Percentiles rank a stretch among this genome's conserved stretches.
Evolutionary conservation across 2,329 filamentous ascomycete species (phyloP).

Genomic region (Ophiosphaerella korrae): DNA sequence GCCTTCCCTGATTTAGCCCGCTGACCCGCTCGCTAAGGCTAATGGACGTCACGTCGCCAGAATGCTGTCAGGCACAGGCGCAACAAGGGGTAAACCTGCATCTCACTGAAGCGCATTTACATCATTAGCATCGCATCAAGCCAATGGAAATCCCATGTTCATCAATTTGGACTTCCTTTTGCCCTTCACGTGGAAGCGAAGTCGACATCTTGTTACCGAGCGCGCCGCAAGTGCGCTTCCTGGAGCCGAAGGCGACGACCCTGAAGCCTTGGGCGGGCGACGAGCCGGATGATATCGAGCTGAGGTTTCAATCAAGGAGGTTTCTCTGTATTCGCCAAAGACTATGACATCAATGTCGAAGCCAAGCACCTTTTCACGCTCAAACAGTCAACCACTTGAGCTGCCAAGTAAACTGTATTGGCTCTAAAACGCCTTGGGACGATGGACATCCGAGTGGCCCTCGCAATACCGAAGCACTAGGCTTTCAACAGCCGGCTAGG

Average conservation of each 20-base stretch:
- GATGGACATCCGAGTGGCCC: no score
- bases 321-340: background rate
- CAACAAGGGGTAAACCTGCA: background rate
- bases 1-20: background rate
- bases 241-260: background rate
- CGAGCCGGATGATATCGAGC: constrained; percentile 1
- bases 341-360: background rate
- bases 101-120: constrained; percentile 1
- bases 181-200: background rate
- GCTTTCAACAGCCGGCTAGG: no score
- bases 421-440: no score
- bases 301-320: background rate
- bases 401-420: no score
- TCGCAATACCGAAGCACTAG: no score
- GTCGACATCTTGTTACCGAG: constrained; percentile 1
- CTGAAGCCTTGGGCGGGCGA: background rate
- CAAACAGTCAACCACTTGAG: no score
- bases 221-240: background rate
- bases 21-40: background rate
- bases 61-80: background rate
- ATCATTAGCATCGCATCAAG: background rate
- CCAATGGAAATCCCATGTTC: background rate
- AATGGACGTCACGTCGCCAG: constrained; percentile 7
- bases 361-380: background rate
- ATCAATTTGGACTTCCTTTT: background rate